Conservation (phyloP, 371 early-diverging fungal species). For the Mortierella sp. region DNA sequence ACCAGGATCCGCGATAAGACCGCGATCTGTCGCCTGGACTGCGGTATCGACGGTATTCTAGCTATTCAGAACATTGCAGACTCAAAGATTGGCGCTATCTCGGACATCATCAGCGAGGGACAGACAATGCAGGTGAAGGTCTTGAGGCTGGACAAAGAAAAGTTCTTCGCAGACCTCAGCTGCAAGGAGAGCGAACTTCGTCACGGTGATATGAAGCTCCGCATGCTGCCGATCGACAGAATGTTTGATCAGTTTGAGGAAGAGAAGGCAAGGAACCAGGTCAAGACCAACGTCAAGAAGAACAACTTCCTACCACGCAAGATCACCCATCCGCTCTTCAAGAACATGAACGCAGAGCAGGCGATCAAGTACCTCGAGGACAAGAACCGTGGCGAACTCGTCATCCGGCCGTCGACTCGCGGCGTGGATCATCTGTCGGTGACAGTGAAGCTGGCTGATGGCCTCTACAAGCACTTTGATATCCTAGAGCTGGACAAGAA, state of each 20-base stretch:
- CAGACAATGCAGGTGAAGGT: conserved; percentile 82
- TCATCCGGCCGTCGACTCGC: conserved; percentile 93
- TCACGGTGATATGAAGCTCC: conserved; percentile 61
- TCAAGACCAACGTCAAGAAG: conserved; percentile 60
- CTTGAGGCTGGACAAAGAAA: conserved; percentile 80
- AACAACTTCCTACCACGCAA: conserved; percentile 63
- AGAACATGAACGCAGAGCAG: conserved; percentile 73
- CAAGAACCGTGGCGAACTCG: conserved; percentile 82
- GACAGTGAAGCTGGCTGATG: conserved; percentile 92
- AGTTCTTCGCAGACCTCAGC: conserved; percentile 82
- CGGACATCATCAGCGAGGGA: conserved; percentile 72
- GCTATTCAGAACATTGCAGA: conserved; percentile 75
- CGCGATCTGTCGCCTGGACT: conserved; percentile 79
- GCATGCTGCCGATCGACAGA: conserved; percentile 64
- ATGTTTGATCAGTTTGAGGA: conserved; percentile 78
- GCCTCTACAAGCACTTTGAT: conserved; percentile 90
- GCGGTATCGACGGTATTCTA: conserved; percentile 89
- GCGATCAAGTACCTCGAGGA: conserved; percentile 80
- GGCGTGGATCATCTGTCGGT: conserved; percentile 90
- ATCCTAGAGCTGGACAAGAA: conserved; percentile 82
- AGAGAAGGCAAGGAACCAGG: conserved; percentile 66
- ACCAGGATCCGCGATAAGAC: conserved; percentile 75
- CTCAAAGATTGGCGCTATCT: conserved; percentile 66
- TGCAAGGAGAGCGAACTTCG: conserved; percentile 64
- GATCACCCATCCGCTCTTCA: conserved; percentile 89